These are phyloP conservation scores for Neonectria magnoliae DNA, from an alignment of 2,329 filamentous ascomycete genomes.

Conservation along the genomic window DNA sequence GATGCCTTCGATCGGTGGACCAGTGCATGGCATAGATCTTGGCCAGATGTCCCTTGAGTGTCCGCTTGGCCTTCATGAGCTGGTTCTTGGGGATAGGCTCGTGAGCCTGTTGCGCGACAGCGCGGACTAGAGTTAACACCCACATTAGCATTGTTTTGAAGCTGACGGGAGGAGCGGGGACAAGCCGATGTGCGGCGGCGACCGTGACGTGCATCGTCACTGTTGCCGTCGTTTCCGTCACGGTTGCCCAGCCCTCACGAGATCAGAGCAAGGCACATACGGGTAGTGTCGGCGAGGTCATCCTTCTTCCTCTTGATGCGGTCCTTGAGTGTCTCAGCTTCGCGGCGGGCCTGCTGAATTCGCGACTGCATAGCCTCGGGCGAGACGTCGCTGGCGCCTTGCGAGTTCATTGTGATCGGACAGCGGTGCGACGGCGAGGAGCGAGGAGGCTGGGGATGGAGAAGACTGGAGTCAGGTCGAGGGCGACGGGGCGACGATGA, in stretches of 20 bases:
- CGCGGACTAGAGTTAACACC: slow-evolving; percentile 72
- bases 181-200: background rate
- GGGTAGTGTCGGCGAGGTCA: slow-evolving; percentile 96
- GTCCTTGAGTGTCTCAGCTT: slow-evolving; percentile 97
- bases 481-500: slow-evolving; percentile 28
- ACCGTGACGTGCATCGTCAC: background rate
- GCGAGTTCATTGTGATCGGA: slow-evolving; percentile 62
- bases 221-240: slow-evolving; percentile 17
- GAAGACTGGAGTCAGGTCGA: slow-evolving; percentile 31
- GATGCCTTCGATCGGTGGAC: slow-evolving; percentile 96
- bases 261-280: slow-evolving; percentile 67
- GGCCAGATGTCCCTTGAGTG: slow-evolving; percentile 95
- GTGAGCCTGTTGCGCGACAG: slow-evolving; percentile 91
- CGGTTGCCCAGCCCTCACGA: background rate
- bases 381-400: slow-evolving; percentile 70
- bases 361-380: slow-evolving; percentile 89
- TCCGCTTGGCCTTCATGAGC: slow-evolving; percentile 97
- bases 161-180: background rate
- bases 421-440: slow-evolving; percentile 28
- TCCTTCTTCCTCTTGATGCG: slow-evolving; percentile 99
- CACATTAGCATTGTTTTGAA: slow-evolving; percentile 38
- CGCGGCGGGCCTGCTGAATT: slow-evolving; percentile 91
- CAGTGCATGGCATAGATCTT: slow-evolving; percentile 99
- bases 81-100: slow-evolving; percentile 90
- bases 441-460: slow-evolving; percentile 21